Conservation (phyloP, 352 stramenopile species). For the Globisporangium emineosum region DNA sequence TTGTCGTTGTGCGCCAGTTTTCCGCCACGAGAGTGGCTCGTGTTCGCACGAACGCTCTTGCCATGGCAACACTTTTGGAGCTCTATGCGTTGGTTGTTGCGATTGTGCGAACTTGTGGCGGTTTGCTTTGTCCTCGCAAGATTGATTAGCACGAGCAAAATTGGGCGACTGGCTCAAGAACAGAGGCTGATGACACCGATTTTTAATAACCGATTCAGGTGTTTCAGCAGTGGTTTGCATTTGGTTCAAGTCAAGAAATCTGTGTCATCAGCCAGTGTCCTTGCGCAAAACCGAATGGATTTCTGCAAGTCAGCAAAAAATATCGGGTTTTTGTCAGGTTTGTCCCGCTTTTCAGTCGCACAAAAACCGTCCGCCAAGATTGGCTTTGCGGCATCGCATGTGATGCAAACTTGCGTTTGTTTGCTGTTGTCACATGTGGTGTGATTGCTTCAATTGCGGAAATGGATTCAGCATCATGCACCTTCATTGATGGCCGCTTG, state of each 20-base stretch:
- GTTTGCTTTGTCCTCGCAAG: neutral
- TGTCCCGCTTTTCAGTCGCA: neutral
- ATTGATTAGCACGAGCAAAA: neutral
- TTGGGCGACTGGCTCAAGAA: constrained; percentile 1
- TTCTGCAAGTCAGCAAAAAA: neutral
- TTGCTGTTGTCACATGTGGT: neutral
- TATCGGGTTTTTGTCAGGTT: neutral
- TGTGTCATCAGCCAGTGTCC: neutral
- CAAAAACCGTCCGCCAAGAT: neutral
- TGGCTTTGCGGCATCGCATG: neutral
- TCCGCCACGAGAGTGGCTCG: neutral
- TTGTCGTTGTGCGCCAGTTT: neutral
- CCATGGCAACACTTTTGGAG: neutral
- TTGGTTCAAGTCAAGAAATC: neutral
- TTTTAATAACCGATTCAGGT: neutral
- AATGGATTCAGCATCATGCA: neutral
- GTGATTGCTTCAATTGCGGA: neutral
- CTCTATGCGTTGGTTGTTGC: neutral
- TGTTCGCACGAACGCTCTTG: neutral
- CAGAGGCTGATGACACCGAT: neutral
- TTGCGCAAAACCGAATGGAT: neutral
- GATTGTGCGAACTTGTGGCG: neutral
- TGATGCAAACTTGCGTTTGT: neutral
- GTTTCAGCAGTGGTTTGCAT: no score
- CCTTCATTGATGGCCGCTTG: neutral